Evolutionary conservation across 2,329 filamentous ascomycete species (phyloP).

Genomic region (Bipolaris sorokiniana): DNA sequence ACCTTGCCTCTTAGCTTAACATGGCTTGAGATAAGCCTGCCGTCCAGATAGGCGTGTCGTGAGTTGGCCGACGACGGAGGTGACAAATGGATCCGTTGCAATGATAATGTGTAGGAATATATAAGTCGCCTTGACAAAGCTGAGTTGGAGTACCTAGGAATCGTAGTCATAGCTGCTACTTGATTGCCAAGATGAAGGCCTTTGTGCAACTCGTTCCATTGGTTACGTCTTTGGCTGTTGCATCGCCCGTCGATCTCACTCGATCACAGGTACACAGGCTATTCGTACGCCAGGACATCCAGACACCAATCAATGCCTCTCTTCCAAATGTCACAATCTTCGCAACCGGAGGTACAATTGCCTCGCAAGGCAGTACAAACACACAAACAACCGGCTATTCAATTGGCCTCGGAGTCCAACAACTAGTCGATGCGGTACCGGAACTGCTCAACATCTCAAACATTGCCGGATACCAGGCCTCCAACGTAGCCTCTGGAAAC

Average conservation of each 20-base stretch:
- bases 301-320: constrained; percentile 50
- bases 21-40: constrained; percentile 13
- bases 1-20: constrained; percentile 6
- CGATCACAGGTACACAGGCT: constrained; percentile 27
- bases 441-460: constrained; percentile 62
- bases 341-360: constrained; percentile 65
- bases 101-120: constrained; percentile 1
- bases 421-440: constrained; percentile 62
- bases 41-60: constrained; percentile 12
- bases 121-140: not conserved
- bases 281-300: constrained; percentile 39
- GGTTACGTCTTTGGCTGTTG: constrained; percentile 26
- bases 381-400: constrained; percentile 63
- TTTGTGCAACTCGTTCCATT: constrained; percentile 27
- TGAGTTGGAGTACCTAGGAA: not conserved
- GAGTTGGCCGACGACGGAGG: constrained; percentile 4
- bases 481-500: constrained; percentile 44
- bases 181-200: constrained; percentile 30
- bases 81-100: not conserved
- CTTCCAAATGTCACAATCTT: constrained; percentile 65
- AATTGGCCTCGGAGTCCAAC: constrained; percentile 57
- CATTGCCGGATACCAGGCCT: constrained; percentile 56
- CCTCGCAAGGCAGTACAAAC: constrained; percentile 57
- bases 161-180: not conserved
- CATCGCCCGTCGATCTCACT: constrained; percentile 30